Evolutionary conservation across 2,329 filamentous ascomycete genomes (phyloP).

Genomic region (Venturia aucupariae): DNA sequence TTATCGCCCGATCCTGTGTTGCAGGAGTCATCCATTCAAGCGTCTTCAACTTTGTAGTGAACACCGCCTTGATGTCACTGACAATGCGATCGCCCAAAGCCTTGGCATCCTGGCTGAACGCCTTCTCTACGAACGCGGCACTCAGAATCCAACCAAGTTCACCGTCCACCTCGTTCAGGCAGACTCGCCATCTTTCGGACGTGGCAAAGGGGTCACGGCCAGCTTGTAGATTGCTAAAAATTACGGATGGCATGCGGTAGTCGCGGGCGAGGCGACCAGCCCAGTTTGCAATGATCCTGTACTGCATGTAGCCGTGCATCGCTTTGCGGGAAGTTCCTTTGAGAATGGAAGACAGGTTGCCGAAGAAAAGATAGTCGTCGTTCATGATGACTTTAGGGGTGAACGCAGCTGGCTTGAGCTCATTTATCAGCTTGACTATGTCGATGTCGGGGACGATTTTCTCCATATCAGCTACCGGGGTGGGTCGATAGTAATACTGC

Average conservation of each 20-base stretch:
- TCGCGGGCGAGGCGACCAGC: slow-evolving; percentile 47
- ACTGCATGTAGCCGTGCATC: slow-evolving; percentile 53
- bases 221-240: slow-evolving; percentile 51
- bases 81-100: slow-evolving; percentile 61
- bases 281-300: slow-evolving; percentile 51
- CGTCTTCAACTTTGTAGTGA: slow-evolving; percentile 49
- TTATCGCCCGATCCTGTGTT: slow-evolving; percentile 48
- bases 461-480: slow-evolving; percentile 17
- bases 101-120: slow-evolving; percentile 58
- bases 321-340: slow-evolving; percentile 44
- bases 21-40: slow-evolving; percentile 57
- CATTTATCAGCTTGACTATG: slow-evolving; percentile 42
- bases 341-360: slow-evolving; percentile 48
- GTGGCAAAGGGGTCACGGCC: slow-evolving; percentile 54
- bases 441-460: slow-evolving; percentile 48
- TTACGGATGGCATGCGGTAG: slow-evolving; percentile 48
- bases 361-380: slow-evolving; percentile 51
- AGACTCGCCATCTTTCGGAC: slow-evolving; percentile 58
- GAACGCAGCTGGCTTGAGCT: slow-evolving; percentile 38
- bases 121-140: slow-evolving; percentile 60
- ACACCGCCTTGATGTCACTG: slow-evolving; percentile 59
- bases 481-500: background rate
- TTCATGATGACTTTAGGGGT: slow-evolving; percentile 48
- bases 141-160: slow-evolving; percentile 61
- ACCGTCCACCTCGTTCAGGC: slow-evolving; percentile 47